Evolutionary conservation across 2,329 filamentous ascomycete genomes (phyloP), one percentile per base, ranked within the genome.

Genomic region (Sporothrix pseudoabietina): DNA sequence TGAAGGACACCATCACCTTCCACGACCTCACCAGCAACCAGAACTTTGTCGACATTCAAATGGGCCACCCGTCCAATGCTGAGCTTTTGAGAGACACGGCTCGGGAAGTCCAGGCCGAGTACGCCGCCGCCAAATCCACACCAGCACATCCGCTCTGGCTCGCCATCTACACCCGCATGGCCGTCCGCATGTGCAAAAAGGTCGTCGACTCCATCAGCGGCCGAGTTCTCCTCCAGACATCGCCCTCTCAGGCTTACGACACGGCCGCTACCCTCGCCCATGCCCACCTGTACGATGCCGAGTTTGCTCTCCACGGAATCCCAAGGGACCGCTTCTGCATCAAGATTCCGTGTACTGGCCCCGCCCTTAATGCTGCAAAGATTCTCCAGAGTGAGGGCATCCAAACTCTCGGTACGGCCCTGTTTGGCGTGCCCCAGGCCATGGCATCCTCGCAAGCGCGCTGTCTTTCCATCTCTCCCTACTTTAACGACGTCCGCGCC

Each of bases 21-120:
- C 82, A 85, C 73, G 84, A 86, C 75, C 83, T 85, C 78, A 86
- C 85, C 4, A 85, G 83, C 78, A 87, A 87, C 76, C 84, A 86
- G 76, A 79, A 84, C 4, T 84, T 81, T 80, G 84, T 86, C 39
- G 83, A 86, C 71, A 81, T 83, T 39, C 83, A 86, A 74, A 82
- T 87, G 74, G 80, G 80, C 35, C 77, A 83, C 71, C 80, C 80
- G 22, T 83, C 82, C 72, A 86, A 86, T 77, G 79, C 78, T 26
- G 81, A 84, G 0, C 76, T 85, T 47, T 81, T 87, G 54, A 76
- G 77, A 4, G 77, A 84, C 70, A 81, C 82, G 0, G 82, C 83
- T 0, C 81, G 81, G 54, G 84, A 86, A 73, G 81, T 84, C 65
- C 84, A 84, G 75, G 78, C 82, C 39, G 74, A 84, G 73, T 84